phyloP scores from a whole-genome alignment of 257 asterid genomes.

The Craterostigma plantagineum region DNA sequence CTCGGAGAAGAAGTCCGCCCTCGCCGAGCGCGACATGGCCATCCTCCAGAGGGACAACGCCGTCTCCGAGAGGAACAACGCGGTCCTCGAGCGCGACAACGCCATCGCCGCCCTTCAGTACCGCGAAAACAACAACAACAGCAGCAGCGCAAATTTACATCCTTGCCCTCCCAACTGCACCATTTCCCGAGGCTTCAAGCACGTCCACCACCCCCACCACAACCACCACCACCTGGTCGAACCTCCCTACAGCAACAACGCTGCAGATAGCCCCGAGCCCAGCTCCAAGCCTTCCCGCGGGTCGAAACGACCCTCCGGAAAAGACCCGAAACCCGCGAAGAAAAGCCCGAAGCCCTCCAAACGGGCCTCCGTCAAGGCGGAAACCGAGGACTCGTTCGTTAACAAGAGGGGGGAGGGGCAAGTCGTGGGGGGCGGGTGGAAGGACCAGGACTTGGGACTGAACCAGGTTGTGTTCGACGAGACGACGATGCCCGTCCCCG shows the following conservation, averaged over 20 bases:
- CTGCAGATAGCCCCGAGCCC: slow-evolving; percentile 37
- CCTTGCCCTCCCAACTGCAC: slow-evolving; percentile 70
- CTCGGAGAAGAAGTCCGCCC: slow-evolving; percentile 77
- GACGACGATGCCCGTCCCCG: slow-evolving; percentile 83
- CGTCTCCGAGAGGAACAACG: slow-evolving; percentile 65
- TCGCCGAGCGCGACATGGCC: slow-evolving; percentile 88
- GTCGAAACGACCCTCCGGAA: slow-evolving; percentile 47
- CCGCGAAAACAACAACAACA: slow-evolving; percentile 31
- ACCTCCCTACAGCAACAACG: slow-evolving; percentile 27
- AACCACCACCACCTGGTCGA: slow-evolving; percentile 35
- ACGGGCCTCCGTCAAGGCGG: slow-evolving; percentile 26
- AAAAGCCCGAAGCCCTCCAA: slow-evolving; percentile 41
- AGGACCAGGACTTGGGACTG: no score
- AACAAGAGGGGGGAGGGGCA: no score
- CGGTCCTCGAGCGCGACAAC: slow-evolving; percentile 74
- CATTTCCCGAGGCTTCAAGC: slow-evolving; percentile 55
- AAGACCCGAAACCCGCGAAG: slow-evolving; percentile 35
- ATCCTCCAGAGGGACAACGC: slow-evolving; percentile 77
- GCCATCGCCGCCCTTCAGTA: slow-evolving; percentile 74
- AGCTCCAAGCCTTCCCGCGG: slow-evolving; percentile 28
- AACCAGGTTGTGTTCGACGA: slow-evolving; percentile 85
- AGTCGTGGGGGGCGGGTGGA: no score
- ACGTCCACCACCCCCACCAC: slow-evolving; percentile 63
- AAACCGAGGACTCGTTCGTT: slow-evolving; percentile 68
- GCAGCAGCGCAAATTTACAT: slow-evolving; percentile 16